phyloP scores from a whole-genome alignment of 306 rosid genomes.

The Oemleria cerasiformis region DNA sequence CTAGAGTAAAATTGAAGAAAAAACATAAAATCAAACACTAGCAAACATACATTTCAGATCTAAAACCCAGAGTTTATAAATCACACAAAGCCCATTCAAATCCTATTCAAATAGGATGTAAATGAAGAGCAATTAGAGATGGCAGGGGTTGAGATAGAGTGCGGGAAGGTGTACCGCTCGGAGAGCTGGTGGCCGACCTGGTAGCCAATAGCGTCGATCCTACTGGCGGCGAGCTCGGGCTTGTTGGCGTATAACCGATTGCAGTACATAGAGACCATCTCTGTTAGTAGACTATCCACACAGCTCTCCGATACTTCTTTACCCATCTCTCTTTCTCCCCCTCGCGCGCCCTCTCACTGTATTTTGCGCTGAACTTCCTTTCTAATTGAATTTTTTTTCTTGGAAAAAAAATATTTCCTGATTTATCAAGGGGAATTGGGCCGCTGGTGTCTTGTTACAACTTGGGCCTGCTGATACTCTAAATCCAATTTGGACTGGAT shows the following conservation, averaged over 20 bases:
- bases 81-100: conserved; percentile 2
- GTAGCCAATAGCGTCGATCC: conserved; percentile 95
- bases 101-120: not conserved
- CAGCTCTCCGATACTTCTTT: conserved; percentile 95
- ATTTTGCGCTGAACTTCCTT: not conserved
- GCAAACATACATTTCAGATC: conserved; percentile 18
- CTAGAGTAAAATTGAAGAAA: not conserved
- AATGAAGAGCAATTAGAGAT: not conserved
- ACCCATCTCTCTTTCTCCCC: conserved; percentile 41
- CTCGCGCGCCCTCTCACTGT: not conserved
- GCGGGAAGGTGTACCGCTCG: conserved; percentile 58
- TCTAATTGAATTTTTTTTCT: not conserved
- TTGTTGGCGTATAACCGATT: conserved; percentile 82
- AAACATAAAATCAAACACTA: not conserved
- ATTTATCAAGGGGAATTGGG: no score
- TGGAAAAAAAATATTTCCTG: no score
- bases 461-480: no score
- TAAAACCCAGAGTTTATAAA: conserved; percentile 9
- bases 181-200: conserved; percentile 99
- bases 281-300: conserved; percentile 76
- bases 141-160: not conserved
- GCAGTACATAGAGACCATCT: conserved; percentile 84
- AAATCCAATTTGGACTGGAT: no score
- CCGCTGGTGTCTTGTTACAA: no score
- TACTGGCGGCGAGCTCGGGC: conserved; percentile 93